Conservation (phyloP, 2,329 filamentous ascomycete genomes). For the Epichloe amarillans region DNA sequence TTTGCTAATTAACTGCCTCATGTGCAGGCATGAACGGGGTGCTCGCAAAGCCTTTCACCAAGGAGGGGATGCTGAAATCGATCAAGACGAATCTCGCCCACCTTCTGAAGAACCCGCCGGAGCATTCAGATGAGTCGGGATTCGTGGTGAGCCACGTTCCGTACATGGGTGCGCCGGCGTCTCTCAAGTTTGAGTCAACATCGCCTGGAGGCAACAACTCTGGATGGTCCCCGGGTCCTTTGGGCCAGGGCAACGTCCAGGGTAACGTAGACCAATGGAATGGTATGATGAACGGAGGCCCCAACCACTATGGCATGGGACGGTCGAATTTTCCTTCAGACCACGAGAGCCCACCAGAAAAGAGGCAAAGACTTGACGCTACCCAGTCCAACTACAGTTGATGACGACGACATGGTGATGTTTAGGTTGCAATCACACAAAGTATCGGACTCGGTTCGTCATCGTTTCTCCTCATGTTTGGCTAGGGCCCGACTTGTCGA, state of each 20-base stretch:
- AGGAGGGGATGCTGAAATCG: slow-evolving; percentile 70
- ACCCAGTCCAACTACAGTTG: slow-evolving; percentile 28
- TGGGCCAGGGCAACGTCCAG: slow-evolving; percentile 34
- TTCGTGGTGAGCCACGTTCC: slow-evolving; percentile 21
- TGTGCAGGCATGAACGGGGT: slow-evolving; percentile 87
- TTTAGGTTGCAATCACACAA: background rate
- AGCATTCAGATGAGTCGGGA: slow-evolving; percentile 25
- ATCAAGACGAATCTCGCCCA: slow-evolving; percentile 81
- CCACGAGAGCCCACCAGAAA: slow-evolving; percentile 34
- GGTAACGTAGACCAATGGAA: slow-evolving; percentile 32
- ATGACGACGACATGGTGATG: slow-evolving; percentile 7
- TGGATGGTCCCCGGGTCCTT: slow-evolving; percentile 38
- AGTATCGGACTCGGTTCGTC: background rate
- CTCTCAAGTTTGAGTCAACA: slow-evolving; percentile 39
- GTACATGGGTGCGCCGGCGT: slow-evolving; percentile 21
- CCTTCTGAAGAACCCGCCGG: slow-evolving; percentile 55
- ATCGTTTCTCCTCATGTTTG: background rate
- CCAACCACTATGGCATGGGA: slow-evolving; percentile 24
- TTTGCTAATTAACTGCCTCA: background rate
- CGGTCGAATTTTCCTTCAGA: slow-evolving; percentile 18
- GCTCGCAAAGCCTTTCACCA: slow-evolving; percentile 90
- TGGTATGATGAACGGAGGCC: slow-evolving; percentile 28
- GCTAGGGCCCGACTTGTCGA: background rate
- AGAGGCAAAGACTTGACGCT: slow-evolving; percentile 37
- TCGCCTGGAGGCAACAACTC: slow-evolving; percentile 32